phyloP scores from a whole-genome alignment of 2,329 filamentous ascomycete species.

The Epichloe uncinata region DNA sequence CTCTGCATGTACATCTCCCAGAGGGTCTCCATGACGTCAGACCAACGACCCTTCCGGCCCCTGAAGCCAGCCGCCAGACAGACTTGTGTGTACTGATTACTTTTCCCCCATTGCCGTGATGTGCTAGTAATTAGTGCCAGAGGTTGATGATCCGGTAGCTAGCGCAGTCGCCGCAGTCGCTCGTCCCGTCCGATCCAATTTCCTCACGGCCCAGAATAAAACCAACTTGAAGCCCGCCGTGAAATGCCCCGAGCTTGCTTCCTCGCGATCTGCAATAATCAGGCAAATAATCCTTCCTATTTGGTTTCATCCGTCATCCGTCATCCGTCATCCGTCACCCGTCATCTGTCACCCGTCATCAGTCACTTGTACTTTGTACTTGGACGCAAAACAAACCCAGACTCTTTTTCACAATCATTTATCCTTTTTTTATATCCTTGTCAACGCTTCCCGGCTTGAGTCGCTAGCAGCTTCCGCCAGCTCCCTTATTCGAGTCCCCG shows the following conservation, averaged over 20 bases:
- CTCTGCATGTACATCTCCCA: slow-evolving; percentile 2
- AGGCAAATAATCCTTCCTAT: not conserved
- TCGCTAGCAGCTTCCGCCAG: too few relatives aligned
- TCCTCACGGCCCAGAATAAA: slow-evolving; percentile 3
- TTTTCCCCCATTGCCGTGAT: not conserved
- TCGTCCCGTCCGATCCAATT: not conserved
- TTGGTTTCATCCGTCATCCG: not conserved
- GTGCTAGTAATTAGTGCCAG: not conserved
- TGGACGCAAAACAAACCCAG: too few relatives aligned
- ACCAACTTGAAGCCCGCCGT: not conserved
- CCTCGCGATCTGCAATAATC: not conserved
- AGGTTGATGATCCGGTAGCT: not conserved
- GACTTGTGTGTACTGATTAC: too few relatives aligned
- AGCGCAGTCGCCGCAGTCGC: not conserved
- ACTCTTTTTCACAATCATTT: too few relatives aligned
- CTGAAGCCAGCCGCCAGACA: too few relatives aligned
- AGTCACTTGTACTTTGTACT: not conserved
- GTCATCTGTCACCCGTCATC: not conserved
- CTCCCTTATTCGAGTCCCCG: too few relatives aligned
- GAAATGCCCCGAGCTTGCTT: not conserved
- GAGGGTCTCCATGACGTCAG: slow-evolving; percentile 13
- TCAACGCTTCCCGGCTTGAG: too few relatives aligned
- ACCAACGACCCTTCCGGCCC: not conserved
- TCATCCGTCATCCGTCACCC: not conserved
- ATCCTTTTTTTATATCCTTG: too few relatives aligned